phyloP scores from a whole-genome alignment of 2,329 filamentous ascomycete species.

The Dendrostoma leiphaemia region DNA sequence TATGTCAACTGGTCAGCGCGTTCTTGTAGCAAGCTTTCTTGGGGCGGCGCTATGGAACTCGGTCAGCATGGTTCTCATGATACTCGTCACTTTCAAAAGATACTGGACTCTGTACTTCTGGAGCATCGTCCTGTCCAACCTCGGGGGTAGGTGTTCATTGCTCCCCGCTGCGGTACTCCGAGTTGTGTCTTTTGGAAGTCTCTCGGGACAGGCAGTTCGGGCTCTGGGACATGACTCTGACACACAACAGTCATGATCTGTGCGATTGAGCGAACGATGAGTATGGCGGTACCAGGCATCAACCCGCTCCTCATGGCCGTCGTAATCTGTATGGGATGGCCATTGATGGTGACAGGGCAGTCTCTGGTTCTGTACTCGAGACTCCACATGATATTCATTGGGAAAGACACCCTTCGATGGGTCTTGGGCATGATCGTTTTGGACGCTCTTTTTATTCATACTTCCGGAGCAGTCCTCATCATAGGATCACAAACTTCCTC shows the following conservation, averaged over 20 bases:
- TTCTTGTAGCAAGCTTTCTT: slow-evolving; percentile 7
- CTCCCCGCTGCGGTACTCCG: too few species aligned
- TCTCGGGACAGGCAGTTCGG: too few species aligned
- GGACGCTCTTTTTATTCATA: slow-evolving; percentile 45
- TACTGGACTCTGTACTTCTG: slow-evolving; percentile 10
- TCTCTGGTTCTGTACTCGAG: slow-evolving; percentile 56
- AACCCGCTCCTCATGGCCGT: background rate
- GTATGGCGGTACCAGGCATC: background rate
- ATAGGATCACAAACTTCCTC: slow-evolving; percentile 36
- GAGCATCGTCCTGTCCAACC: background rate
- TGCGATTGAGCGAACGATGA: background rate
- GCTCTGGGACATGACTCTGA: too few species aligned
- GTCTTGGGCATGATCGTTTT: slow-evolving; percentile 51
- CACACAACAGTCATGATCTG: slow-evolving; percentile 8
- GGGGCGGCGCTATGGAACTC: slow-evolving; percentile 5
- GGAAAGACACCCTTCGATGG: slow-evolving; percentile 40
- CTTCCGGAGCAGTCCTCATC: slow-evolving; percentile 48
- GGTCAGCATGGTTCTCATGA: slow-evolving; percentile 1
- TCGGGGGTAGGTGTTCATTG: too few species aligned
- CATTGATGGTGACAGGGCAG: slow-evolving; percentile 53
- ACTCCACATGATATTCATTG: slow-evolving; percentile 50
- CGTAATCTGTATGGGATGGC: slow-evolving; percentile 42
- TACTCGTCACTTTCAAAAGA: slow-evolving; percentile 8
- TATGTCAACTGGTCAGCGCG: slow-evolving; percentile 1
- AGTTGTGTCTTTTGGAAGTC: too few species aligned